phyloP scores from a whole-genome alignment of 371 early-diverging fungal genomes.

The Rhizopus delemar region DNA sequence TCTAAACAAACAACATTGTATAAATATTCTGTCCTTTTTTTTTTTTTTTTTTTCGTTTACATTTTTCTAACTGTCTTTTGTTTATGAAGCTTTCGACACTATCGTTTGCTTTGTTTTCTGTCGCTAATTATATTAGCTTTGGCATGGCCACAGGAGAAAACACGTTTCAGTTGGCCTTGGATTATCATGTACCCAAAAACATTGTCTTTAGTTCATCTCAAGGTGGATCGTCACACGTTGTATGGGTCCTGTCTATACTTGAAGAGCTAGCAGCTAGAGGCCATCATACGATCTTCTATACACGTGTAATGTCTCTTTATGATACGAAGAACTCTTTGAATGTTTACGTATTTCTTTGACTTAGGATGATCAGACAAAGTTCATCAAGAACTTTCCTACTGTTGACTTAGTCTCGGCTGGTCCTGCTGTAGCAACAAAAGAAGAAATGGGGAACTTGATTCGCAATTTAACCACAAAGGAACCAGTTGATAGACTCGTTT shows the following conservation, averaged over 20 bases:
- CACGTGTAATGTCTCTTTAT: conserved; percentile 10
- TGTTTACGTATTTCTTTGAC: background rate
- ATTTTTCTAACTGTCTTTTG: no score
- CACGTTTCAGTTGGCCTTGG: no score
- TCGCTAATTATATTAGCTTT: no score
- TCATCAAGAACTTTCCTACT: conserved; percentile 17
- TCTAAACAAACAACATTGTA: no score
- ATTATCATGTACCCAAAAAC: conserved; percentile 8
- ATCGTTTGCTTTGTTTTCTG: no score
- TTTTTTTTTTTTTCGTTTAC: no score
- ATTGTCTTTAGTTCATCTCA: conserved; percentile 9
- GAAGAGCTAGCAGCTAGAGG: conserved; percentile 18
- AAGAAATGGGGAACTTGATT: background rate
- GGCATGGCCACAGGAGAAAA: no score
- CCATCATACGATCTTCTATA: conserved; percentile 8
- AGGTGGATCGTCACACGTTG: conserved; percentile 22
- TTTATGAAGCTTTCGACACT: no score
- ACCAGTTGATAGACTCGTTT: no score
- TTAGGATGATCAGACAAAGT: conserved; percentile 17
- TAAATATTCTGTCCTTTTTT: no score
- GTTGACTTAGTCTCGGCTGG: conserved; percentile 23
- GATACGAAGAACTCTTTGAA: background rate
- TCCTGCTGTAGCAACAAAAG: background rate
- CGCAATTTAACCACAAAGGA: no score
- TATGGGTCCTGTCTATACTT: conserved; percentile 21